A percentile compares a stretch with the other conserved stretches of the same genome.
phyloP scores from a whole-genome alignment of 2,329 filamentous ascomycete genomes.

The Aspergillus quadrilineatus region DNA sequence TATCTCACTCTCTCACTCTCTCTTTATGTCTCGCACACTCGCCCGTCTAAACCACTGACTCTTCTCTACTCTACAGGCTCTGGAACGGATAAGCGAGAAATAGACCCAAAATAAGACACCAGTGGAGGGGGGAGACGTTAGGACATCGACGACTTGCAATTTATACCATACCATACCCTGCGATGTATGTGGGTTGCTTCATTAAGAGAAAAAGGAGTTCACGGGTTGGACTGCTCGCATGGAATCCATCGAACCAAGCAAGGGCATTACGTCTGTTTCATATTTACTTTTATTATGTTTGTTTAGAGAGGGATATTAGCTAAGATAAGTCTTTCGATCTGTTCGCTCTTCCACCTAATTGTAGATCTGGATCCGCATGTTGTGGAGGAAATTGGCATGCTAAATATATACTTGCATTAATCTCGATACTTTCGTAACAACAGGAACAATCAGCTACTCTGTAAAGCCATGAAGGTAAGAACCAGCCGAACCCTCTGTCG shows the following conservation, averaged over 20 bases:
- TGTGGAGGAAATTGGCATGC: too few relatives aligned
- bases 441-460: too few relatives aligned
- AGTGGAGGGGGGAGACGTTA: slow-evolving; percentile 18
- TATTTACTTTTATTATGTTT: slow-evolving; percentile 4
- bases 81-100: slow-evolving; percentile 46
- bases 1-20: neutral
- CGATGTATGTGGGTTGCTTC: slow-evolving; percentile 22
- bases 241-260: slow-evolving; percentile 21
- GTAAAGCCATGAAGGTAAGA: too few relatives aligned
- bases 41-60: neutral
- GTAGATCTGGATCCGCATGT: neutral
- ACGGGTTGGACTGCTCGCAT: slow-evolving; percentile 36
- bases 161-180: slow-evolving; percentile 17
- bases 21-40: neutral
- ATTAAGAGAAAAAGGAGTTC: slow-evolving; percentile 36
- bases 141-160: neutral
- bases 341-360: neutral
- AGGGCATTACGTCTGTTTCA: slow-evolving; percentile 25
- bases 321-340: neutral
- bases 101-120: slow-evolving; percentile 19
- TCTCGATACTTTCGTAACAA: too few relatives aligned
- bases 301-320: slow-evolving; percentile 10
- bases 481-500: too few relatives aligned
- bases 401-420: too few relatives aligned
- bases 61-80: slow-evolving; percentile 27